A percentile compares a stretch with the other conserved stretches of the same genome.
Evolutionary conservation across 768 basidiomycete genomes (phyloP).

Genomic region (Gymnopilus junonius): DNA sequence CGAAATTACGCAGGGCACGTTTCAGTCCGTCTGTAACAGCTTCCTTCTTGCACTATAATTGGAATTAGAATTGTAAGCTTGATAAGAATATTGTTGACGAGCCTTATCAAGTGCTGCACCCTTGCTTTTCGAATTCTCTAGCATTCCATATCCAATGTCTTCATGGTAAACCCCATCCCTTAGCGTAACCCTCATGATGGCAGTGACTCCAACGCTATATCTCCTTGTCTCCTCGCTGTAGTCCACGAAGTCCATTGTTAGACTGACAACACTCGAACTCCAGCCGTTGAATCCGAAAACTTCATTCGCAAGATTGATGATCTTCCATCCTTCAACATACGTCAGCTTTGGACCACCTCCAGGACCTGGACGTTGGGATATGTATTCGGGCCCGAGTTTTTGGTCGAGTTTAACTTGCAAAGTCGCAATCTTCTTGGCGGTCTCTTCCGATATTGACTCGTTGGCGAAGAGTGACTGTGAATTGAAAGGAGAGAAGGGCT

Average conservation of each 20-base stretch:
- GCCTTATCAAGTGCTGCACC: conserved; percentile 92
- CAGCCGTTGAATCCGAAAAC: conserved; percentile 98
- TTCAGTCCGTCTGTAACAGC: conserved; percentile 96
- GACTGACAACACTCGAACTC: conserved; percentile 78
- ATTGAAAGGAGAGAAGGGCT: conserved; percentile 34
- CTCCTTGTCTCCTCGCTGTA: conserved; percentile 66
- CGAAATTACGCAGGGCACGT: conserved; percentile 89
- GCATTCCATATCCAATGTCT: conserved; percentile 89
- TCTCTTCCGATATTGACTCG: conserved; percentile 60
- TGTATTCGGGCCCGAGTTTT: conserved; percentile 93
- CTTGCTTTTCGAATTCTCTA: conserved; percentile 87
- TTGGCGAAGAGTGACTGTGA: conserved; percentile 23
- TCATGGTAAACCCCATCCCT: conserved; percentile 91
- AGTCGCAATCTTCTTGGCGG: conserved; percentile 65
- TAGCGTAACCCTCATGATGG: conserved; percentile 86
- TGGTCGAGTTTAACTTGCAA: conserved; percentile 84
- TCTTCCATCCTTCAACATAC: conserved; percentile 97
- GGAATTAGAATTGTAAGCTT: neutral
- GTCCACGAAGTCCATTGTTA: conserved; percentile 83
- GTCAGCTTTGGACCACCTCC: conserved; percentile 87
- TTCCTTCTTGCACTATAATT: conserved; percentile 91
- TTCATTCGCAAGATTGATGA: conserved; percentile 97
- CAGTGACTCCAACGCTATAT: conserved; percentile 78
- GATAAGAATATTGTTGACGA: conserved; percentile 21
- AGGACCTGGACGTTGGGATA: conserved; percentile 88